Conservation (phyloP, 2,329 filamentous ascomycete genomes). For the Mycosphaerella sp. region DNA sequence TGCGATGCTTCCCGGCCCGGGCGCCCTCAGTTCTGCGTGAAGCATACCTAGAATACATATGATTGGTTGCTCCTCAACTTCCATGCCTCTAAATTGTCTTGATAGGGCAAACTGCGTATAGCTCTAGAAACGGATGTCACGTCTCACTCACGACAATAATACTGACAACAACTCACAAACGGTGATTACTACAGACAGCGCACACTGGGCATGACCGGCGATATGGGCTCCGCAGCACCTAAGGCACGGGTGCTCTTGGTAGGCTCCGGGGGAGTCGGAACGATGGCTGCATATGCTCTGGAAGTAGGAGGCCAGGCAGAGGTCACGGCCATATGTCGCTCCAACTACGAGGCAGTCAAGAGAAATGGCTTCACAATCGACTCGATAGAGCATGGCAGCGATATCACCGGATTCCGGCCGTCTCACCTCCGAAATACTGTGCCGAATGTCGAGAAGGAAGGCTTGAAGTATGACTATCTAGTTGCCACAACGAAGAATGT, state of each 20-base stretch:
- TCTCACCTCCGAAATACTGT: conserved; percentile 43
- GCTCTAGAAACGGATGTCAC: not conserved
- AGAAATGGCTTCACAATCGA: conserved; percentile 49
- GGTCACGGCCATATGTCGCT: conserved; percentile 52
- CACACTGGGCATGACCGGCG: not conserved
- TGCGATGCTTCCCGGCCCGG: not conserved
- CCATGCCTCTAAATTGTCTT: not conserved
- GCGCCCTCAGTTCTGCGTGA: not conserved
- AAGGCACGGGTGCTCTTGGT: conserved; percentile 47
- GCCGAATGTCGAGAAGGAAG: conserved; percentile 40
- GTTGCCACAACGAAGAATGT: conserved; percentile 55
- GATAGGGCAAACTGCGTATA: conserved; percentile 1
- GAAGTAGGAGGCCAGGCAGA: conserved; percentile 46
- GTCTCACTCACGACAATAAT: not conserved
- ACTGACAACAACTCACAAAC: not conserved
- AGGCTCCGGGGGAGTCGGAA: conserved; percentile 52
- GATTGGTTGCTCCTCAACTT: conserved; percentile 8
- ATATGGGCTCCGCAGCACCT: conserved; percentile 11
- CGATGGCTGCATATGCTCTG: conserved; percentile 51
- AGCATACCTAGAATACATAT: too few relatives aligned
- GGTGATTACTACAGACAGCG: not conserved
- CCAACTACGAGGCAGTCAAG: conserved; percentile 48
- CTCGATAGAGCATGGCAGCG: conserved; percentile 50
- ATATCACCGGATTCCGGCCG: conserved; percentile 29
- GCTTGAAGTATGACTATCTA: conserved; percentile 47